Base-by-base conservation (phyloP, 495 filamentous ascomycete species). In the Daldinia bambusicola region DNA sequence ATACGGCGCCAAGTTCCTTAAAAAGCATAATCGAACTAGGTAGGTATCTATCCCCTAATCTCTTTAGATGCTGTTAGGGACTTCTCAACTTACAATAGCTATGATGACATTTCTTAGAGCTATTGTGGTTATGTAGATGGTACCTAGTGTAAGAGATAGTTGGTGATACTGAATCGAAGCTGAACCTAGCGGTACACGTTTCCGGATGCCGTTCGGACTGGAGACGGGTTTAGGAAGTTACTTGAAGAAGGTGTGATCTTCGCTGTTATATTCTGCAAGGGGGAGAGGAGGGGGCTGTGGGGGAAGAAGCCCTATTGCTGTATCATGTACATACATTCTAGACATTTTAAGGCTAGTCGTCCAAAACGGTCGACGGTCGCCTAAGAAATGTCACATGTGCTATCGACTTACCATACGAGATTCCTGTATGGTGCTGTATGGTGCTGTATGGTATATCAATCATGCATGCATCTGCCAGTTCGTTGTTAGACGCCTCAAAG, bases 191-290 rank as follows among this genome's bases (percentile, higher is more conserved):
- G 52, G 37, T n/a, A 60, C 50, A 32, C 37, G 53, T 55, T 63
- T 53, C 58, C 55, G 59, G 55, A 68, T 63, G 55, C 64, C 69
- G 38, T 56, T 37, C 69, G 69, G 63, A 63, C 38, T 50, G 32
- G 64, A 65, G 20, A 52, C 64, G 64, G 69, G 64, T 64, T 67
- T 68, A 68, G 55, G 59, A 59, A 8, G 51, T 64, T 67, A 67
- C 69, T 68, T 52, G n/a, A 68, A 58, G 60, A 55, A 40, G 64
- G 36, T 16, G 58, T 34, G 69, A 64, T 64, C 55, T 53, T 72
- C 69, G 48, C 34, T 43, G 16, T n/a, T 57, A 22, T 61, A 22
- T 26, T 26, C 31, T 43, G 37, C 32, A 53, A 18, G 55, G 37
- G 30, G 43, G 37, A 14, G 9, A 37, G 26, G 12, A 8, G 40